Base-by-base conservation (phyloP, 345 rosid species). In the Corchorus capsularis region DNA sequence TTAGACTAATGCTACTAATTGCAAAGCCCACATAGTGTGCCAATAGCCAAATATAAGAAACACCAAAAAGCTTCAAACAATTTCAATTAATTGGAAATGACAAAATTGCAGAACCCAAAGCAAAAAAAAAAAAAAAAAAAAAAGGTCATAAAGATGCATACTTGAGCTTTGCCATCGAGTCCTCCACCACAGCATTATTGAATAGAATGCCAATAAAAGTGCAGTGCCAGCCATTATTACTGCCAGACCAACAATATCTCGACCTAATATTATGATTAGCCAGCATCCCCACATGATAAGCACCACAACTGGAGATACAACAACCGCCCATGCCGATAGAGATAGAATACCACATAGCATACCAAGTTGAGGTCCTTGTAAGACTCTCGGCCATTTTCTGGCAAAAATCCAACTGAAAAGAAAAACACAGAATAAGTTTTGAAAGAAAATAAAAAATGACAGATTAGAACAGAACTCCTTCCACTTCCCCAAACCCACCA, bases 171-270 rank as follows among this genome's bases (percentile, higher is more conserved):
- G 99, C 99, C 99, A 93, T 76, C 86, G 93, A 9, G 97, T 94
- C 87, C 97, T 92, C 98, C 96, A 96, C 99, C 99, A 94, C 71
- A 94, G 95, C 97, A 96, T 92, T 87, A 96, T 92, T 78, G 99
- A 91, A 82, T 96, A 94, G 86, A 94, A 96, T 50, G 99, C 97
- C 87, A 96, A 78, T 22, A 94, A 77, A 81, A 96, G 98, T 73
- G 98, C 99, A 77, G 91, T 90, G 70, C 98, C 99, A 69, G 97
- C 98, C 98, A 96, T 92, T 84, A 92, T 92, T 63, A 93, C 88
- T 46, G 97, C 98, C 81, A 96, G 89, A 56, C 99, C 99, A 86
- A 96, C 82, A 74, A 96, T 91, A 83, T 91, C 90, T 74, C 95
- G 93, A 45, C 86, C 92, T 80, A 94, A 82, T 78, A 90, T 86